Evolutionary conservation across 2,329 filamentous ascomycete genomes (phyloP).

Genomic region (Didymella segeticola): DNA sequence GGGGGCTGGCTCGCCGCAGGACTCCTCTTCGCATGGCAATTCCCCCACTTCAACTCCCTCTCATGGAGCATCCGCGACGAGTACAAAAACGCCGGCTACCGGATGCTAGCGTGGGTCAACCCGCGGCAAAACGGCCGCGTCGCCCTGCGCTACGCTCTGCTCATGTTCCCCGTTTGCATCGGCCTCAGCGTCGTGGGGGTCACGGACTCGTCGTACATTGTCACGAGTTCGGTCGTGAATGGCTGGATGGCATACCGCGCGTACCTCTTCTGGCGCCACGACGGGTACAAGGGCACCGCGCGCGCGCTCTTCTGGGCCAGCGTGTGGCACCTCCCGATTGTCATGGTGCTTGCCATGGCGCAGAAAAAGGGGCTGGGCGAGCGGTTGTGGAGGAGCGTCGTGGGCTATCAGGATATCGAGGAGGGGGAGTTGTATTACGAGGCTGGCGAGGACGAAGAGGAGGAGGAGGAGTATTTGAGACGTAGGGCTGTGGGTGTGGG

Average conservation of each 20-base stretch:
- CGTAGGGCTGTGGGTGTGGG: no score
- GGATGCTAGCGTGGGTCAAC: conserved; percentile 85
- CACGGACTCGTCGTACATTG: conserved; percentile 84
- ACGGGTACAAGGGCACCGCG: conserved; percentile 81
- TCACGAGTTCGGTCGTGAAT: conserved; percentile 82
- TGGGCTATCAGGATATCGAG: conserved; percentile 41
- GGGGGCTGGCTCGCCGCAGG: conserved; percentile 90
- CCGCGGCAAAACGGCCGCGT: conserved; percentile 85
- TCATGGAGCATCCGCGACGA: conserved; percentile 89
- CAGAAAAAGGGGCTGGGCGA: conserved; percentile 81
- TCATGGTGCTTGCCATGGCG: conserved; percentile 87
- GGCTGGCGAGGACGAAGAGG: conserved; percentile 37
- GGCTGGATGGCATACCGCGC: conserved; percentile 84
- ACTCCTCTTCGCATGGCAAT: conserved; percentile 93
- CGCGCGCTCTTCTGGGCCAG: conserved; percentile 94
- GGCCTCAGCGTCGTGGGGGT: conserved; percentile 79
- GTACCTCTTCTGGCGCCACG: conserved; percentile 77
- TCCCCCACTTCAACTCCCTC: conserved; percentile 96
- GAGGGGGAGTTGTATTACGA: conserved; percentile 46
- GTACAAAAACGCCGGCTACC: conserved; percentile 74
- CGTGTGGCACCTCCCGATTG: conserved; percentile 90
- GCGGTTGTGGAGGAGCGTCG: conserved; percentile 39
- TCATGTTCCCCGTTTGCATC: conserved; percentile 85
- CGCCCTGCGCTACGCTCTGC: conserved; percentile 82
- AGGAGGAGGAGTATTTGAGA: conserved; percentile 10